Conservation (phyloP, 768 basidiomycete species). For the Rhizopogon sp. region DNA sequence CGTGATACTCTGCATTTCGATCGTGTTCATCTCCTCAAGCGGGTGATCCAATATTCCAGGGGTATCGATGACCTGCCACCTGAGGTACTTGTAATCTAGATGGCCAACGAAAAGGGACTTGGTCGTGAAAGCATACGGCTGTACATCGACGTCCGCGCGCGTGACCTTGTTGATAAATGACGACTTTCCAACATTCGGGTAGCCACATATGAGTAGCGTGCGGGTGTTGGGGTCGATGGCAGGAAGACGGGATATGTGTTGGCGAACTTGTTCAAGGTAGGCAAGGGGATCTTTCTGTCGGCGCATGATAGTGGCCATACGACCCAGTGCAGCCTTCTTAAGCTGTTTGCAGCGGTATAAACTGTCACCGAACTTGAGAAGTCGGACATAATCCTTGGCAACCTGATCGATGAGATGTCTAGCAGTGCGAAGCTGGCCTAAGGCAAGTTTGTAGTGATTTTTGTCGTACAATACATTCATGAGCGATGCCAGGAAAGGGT, state of each 20-base stretch:
- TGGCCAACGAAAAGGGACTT: constrained; percentile 98
- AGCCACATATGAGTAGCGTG: constrained; percentile 96
- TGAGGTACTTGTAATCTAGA: constrained; percentile 97
- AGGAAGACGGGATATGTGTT: constrained; percentile 98
- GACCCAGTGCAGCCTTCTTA: constrained; percentile 94
- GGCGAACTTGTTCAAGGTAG: constrained; percentile 98
- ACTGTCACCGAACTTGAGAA: constrained; percentile 97
- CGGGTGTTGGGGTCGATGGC: constrained; percentile 98
- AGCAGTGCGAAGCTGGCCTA: constrained; percentile 94
- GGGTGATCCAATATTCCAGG: constrained; percentile 98
- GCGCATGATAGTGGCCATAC: constrained; percentile 99
- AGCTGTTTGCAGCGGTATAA: constrained; percentile 98
- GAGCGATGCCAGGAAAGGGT: constrained; percentile 92
- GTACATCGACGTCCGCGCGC: constrained; percentile 97
- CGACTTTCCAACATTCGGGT: constrained; percentile 99
- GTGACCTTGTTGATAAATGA: constrained; percentile 99
- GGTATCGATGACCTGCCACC: constrained; percentile 99
- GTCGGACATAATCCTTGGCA: constrained; percentile 92
- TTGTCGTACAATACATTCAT: constrained; percentile 99
- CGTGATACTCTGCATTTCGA: constrained; percentile 99
- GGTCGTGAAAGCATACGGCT: constrained; percentile 99
- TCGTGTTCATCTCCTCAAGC: constrained; percentile 99
- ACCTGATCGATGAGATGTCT: constrained; percentile 96
- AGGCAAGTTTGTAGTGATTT: constrained; percentile 98
- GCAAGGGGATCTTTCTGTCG: constrained; percentile 98